Base-by-base conservation (phyloP, 2,329 filamentous ascomycete species). In the Sphaerulina vaccinii region DNA sequence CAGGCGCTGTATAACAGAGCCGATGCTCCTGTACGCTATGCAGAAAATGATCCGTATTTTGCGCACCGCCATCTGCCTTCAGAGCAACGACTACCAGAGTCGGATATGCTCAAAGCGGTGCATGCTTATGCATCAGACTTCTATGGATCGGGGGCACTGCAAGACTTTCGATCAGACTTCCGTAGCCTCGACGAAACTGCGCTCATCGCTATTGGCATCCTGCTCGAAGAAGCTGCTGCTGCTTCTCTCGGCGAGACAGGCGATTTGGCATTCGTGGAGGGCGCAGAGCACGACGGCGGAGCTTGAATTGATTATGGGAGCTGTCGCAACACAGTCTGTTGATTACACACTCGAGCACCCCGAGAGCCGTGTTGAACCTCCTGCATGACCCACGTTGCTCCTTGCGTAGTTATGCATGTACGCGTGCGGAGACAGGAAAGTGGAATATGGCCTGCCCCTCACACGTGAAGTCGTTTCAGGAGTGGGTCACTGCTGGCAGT, bases 11-110 rank as follows among this genome's bases (percentile, higher is more conserved):
- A 88, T 68, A 81, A 81, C 22, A 79, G 80, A 40, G 75, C 75
- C 57, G 73, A 79, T 53, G 86, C 87, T 1, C 87, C 87, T 2
- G 71, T 75, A 16, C 82, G 86, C 47, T 89, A 83, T 63, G 79
- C 79, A 49, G 87, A 90, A 69, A 78, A 82, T 53, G 87, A 90
- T 68, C 75, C 86, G 55, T 91, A 90, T 71, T 82, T 80, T 61
- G 80, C 84, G 3, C 78, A 86, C 65, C 79, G 83, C 49, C 68
- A 74, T 23, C 69, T 82, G n/a, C 71, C 82, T 11, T 22, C 56
- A 1, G 70, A 72, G 10, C 73, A 74, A 42, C 64, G 73, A 7
- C 73, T 91, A 13, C 88, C 88, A 4, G 79, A 84, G 35, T 84
- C 83, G 51, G 85, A 89, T 60, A 73, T 91, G 40, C 73, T 90